These are phyloP conservation scores for Staphylotrichum longicolle DNA, from an alignment of 495 filamentous ascomycete genomes.

Conservation along the genomic window DNA sequence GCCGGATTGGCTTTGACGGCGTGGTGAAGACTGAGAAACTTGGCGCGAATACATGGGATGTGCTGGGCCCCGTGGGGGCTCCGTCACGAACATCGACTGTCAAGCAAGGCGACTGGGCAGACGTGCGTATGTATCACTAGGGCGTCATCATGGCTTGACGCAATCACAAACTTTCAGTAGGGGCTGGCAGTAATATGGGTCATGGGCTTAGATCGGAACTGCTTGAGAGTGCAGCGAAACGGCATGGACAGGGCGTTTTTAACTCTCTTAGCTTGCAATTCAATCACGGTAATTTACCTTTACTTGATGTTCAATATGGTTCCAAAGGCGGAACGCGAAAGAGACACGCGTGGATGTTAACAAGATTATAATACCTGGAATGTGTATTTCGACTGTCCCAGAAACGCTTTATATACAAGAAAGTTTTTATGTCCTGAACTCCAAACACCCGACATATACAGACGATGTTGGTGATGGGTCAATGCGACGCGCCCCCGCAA, in stretches of 20 bases:
- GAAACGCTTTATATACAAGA: constrained; percentile 7
- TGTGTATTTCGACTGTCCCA: background rate
- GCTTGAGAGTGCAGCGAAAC: background rate
- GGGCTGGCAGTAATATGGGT: background rate
- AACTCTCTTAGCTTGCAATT: background rate
- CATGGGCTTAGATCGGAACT: background rate
- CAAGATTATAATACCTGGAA: no score
- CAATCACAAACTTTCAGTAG: background rate
- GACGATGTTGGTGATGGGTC: background rate
- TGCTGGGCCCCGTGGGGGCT: no score
- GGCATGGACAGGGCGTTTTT: background rate
- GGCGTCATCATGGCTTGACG: background rate
- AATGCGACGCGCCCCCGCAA: background rate
- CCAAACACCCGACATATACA: constrained; percentile 8
- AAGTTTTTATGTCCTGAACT: background rate
- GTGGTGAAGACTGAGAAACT: background rate
- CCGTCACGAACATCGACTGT: no score
- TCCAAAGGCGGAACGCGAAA: no score
- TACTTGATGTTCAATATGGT: no score
- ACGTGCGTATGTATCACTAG: background rate
- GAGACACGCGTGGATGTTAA: no score
- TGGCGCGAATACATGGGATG: background rate
- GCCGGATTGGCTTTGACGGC: background rate
- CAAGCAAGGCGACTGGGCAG: background rate
- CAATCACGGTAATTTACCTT: no score